phyloP scores from a whole-genome alignment of 768 basidiomycete species.

The Leccinum olivaceopallidum region DNA sequence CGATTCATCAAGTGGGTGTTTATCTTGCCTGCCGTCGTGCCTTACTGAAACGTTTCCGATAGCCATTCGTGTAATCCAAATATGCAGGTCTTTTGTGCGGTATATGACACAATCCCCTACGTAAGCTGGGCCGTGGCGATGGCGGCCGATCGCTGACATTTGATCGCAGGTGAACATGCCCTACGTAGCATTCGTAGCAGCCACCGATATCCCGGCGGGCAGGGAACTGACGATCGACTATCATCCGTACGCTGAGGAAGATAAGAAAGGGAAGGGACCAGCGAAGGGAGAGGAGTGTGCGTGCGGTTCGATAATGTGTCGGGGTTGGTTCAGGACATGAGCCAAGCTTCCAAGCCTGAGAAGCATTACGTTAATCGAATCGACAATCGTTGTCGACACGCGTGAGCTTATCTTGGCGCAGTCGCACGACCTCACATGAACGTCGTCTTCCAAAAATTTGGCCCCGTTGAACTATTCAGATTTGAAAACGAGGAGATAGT shows the following conservation, averaged over 20 bases:
- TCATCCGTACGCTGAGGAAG: constrained; percentile 42
- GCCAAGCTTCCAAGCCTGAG: background rate
- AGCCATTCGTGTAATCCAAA: constrained; percentile 74
- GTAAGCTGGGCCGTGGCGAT: constrained; percentile 32
- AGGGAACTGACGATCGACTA: constrained; percentile 70
- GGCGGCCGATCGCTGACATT: background rate
- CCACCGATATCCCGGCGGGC: constrained; percentile 44
- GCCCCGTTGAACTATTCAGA: background rate
- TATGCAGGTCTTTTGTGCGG: constrained; percentile 53
- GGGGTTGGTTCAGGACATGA: constrained; percentile 37
- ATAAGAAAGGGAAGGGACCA: constrained; percentile 28
- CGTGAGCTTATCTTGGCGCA: background rate
- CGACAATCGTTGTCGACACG: background rate
- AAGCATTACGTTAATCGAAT: background rate
- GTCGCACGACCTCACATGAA: background rate
- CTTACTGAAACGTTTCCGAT: constrained; percentile 9
- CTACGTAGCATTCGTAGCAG: constrained; percentile 61
- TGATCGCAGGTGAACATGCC: constrained; percentile 52
- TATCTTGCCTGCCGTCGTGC: background rate
- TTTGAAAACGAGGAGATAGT: background rate
- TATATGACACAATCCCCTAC: constrained; percentile 60
- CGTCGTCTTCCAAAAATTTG: background rate
- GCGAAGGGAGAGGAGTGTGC: constrained; percentile 34
- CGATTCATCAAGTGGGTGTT: constrained; percentile 65
- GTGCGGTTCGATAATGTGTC: constrained; percentile 39